Percentiles rank a stretch among this genome's conserved stretches.
phyloP scores from a whole-genome alignment of 2,329 filamentous ascomycete genomes.

The Karstenula rhodostoma region DNA sequence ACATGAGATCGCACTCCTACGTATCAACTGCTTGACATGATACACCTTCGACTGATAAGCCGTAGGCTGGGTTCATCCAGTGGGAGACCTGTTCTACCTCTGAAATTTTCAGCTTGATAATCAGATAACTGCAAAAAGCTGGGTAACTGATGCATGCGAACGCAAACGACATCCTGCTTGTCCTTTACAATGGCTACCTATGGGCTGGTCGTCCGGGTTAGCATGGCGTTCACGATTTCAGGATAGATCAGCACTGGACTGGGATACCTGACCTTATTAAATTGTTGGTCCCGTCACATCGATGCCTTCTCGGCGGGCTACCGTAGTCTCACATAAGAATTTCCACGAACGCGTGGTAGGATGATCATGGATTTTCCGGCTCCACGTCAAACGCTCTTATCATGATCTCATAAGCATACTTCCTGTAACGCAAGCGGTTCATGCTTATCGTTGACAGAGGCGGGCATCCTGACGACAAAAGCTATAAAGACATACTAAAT shows the following conservation, averaged over 20 bases:
- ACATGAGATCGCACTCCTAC: background rate
- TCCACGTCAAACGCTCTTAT: background rate
- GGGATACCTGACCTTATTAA: no score
- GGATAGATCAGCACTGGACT: background rate
- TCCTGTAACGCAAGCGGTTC: constrained; percentile 1
- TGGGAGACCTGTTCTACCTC: background rate
- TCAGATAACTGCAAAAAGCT: background rate
- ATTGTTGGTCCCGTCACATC: no score
- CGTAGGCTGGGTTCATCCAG: background rate
- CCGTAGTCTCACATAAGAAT: background rate
- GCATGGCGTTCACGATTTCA: background rate
- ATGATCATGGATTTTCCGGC: background rate
- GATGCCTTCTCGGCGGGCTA: no score
- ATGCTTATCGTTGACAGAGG: background rate
- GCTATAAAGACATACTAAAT: background rate
- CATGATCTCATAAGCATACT: background rate
- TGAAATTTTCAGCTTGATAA: background rate
- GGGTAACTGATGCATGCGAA: background rate
- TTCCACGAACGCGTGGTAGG: background rate
- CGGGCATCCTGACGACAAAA: background rate
- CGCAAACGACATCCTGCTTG: background rate
- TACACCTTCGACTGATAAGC: background rate
- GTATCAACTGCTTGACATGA: background rate
- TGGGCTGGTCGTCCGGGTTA: background rate
- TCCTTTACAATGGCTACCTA: background rate